Conservation (phyloP, 768 basidiomycete species). For the Neoboletus magnificus region DNA sequence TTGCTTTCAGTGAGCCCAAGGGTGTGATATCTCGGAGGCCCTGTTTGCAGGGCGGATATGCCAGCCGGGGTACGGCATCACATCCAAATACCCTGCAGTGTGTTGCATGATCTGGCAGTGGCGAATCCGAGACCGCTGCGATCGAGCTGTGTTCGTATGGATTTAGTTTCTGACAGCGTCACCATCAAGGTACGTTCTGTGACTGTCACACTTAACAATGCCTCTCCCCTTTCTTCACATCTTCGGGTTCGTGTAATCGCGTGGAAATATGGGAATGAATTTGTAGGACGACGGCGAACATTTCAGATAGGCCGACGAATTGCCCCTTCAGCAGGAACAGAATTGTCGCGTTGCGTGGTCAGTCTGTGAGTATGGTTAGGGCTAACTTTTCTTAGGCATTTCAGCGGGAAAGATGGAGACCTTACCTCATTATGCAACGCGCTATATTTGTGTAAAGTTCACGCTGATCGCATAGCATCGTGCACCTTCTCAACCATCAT, state of each 20-base stretch:
- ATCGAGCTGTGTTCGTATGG: not conserved
- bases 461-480: not conserved
- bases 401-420: too few species aligned
- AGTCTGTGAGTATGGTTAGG: not conserved
- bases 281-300: too few species aligned
- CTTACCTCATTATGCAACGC: not conserved
- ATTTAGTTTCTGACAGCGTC: too few species aligned
- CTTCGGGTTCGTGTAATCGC: not conserved
- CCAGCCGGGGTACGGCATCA: not conserved
- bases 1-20: not conserved
- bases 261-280: not conserved
- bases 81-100: not conserved
- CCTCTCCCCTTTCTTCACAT: not conserved
- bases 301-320: too few species aligned
- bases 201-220: not conserved
- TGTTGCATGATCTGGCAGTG: not conserved
- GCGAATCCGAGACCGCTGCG: too few species aligned
- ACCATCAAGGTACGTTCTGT: too few species aligned
- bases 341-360: too few species aligned
- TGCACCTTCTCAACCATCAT: conserved; percentile 8
- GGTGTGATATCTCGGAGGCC: not conserved
- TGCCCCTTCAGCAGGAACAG: not conserved
- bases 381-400: not conserved
- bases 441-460: not conserved
- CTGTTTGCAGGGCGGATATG: not conserved